phyloP scores from a whole-genome alignment of 78 protist genomes.

The Bigelowiella natans region DNA sequence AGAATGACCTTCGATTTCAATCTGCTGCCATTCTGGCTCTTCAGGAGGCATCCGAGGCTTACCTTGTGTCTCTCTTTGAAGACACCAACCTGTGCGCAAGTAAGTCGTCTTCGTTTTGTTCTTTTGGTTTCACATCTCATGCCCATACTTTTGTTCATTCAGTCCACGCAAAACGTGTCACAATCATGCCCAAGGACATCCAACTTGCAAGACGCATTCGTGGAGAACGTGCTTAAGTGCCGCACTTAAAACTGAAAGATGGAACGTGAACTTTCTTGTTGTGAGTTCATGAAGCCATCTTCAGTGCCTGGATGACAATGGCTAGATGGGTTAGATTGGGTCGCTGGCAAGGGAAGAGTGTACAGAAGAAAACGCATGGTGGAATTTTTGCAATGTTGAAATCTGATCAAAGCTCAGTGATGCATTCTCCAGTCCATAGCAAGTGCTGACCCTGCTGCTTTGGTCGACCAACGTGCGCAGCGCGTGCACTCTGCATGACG shows the following conservation, averaged over 20 bases:
- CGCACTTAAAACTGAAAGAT: background rate
- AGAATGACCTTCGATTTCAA: slow-evolving; percentile 72
- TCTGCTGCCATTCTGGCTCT: slow-evolving; percentile 79
- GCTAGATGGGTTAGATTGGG: no score
- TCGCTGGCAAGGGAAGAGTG: no score
- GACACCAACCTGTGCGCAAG: slow-evolving; percentile 59
- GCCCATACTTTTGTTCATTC: background rate
- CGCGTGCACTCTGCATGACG: no score
- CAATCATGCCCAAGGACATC: background rate
- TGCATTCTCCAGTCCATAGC: no score
- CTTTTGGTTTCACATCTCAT: slow-evolving; percentile 71
- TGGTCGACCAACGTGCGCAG: no score
- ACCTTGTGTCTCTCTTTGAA: slow-evolving; percentile 80
- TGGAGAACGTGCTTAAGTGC: background rate
- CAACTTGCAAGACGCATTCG: background rate
- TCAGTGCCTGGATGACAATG: no score
- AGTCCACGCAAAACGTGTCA: no score
- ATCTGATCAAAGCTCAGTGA: no score
- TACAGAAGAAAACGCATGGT: no score
- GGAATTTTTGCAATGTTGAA: no score
- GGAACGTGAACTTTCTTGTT: background rate
- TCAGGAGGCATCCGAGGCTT: slow-evolving; percentile 87
- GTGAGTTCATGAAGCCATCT: background rate
- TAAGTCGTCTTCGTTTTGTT: slow-evolving; percentile 79
- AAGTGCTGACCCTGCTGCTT: no score